Evolutionary conservation across 768 basidiomycete species (phyloP), one percentile per base, ranked within the genome.

Genomic region (Melanogaster broomeanus): DNA sequence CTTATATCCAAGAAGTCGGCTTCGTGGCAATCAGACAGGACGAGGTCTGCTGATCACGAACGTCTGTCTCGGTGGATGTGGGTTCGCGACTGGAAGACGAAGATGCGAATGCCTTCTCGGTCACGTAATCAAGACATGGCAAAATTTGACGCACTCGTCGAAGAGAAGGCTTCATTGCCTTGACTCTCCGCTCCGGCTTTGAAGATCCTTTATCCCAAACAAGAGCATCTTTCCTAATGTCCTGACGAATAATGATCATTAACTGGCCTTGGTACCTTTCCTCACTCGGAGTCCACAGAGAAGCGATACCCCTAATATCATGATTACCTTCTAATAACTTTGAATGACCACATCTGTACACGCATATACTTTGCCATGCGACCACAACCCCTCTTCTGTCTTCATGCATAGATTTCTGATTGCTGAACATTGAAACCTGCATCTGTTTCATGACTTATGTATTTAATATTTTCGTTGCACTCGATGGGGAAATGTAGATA

Each of bases 21-120:
- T 42, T 56, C 65, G 2, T 42, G 53, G n/a, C 42, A 38, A 35
- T 60, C 63, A 22, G 61, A 59, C 48, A 45, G 51, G 39, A 42
- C 52, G 47, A 61, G 49, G 19, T 45, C 53, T n/a, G 55, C 45
- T 47, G 61, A 45, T 34, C 68, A 70, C 28, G 79, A 78, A 58
- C 71, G 72, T 47, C 58, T 66, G 16, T 61, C 74, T 21, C 68
- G 79, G 48, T 85, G 84, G 81, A 68, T 74, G 31, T 86, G 83
- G 87, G 77, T 87, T n/a, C 78, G 78, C 53, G 82, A 86, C 53
- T 87, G 81, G 85, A 78, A 83, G 51, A 73, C 74, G 3, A 85
- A 78, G 68, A 79, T 87, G 40, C 76, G 79, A 48, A 69, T 82
- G 31, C 68, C 73, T 2, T 83, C 84, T 21, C 76, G 76, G 38